Evolutionary conservation across 805 yeast genomes (phyloP), one percentile per base, ranked within the genome.

Genomic region (Ogataea ganodermae): DNA sequence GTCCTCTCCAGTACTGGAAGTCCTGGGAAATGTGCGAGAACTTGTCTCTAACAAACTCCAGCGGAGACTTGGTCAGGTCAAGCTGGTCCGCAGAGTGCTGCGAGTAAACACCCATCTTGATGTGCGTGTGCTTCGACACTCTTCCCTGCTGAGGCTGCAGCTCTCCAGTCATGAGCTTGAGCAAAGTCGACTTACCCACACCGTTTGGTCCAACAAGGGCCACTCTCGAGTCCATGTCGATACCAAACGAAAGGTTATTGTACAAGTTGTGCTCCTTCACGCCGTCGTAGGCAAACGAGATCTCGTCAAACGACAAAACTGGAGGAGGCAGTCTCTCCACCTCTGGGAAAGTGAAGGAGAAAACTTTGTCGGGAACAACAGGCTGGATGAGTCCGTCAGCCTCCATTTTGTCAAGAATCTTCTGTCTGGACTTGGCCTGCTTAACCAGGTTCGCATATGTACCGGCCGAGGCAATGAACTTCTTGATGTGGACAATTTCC

Each of bases 381-480:
- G 96, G 85, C 74, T 88, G 88, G 65, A 94, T 87, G 63, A 87
- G 79, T 66, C 99, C 99, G 69, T 94, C 99, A 60, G 99, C 98
- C 76, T 94, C 99, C 99, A 94, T 94, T 85, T 94, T 94, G 75
- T 94, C 99, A 71, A 94, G 79, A 68, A 94, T 94, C 85, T 94
- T 94, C 80, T 94, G 99, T 76, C 98, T 89, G 27, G 99, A 94
- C 74, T 94, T 94, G 57, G 99, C 99, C 76, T 94, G 99, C 71
- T 88, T 89, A 50, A 94, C 99, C 77, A 94, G 79, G 76, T 94
- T 94, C 53, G 99, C 98, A 75, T 94, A 94, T 46, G 99, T 94
- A 91, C 99, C 99, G 48, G 99, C 99, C 60, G 96, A 87, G 31
- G 99, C 99, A 75, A 94, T 94, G 70, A 94, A 94, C 76, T 94